phyloP scores from a whole-genome alignment of 139 green algal species.

The Desmodesmus armatus region DNA sequence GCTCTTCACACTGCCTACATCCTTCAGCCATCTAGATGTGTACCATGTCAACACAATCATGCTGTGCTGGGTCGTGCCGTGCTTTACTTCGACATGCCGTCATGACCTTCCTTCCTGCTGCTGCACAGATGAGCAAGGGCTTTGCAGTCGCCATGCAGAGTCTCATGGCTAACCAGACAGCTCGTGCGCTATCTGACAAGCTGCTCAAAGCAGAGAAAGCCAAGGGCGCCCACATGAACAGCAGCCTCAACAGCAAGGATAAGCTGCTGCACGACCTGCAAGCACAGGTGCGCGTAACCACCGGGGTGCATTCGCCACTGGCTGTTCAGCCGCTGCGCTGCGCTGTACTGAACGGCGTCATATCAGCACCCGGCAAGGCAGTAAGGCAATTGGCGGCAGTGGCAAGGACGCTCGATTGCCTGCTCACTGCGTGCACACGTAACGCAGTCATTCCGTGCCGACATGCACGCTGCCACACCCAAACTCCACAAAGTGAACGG shows the following conservation, averaged over 20 bases:
- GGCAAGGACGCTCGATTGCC: not conserved
- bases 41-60: too few relatives aligned
- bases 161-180: conserved; percentile 29
- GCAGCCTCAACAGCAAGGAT: conserved; percentile 37
- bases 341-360: too few relatives aligned
- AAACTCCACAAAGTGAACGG: too few relatives aligned
- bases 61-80: too few relatives aligned
- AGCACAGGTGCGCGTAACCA: conserved; percentile 8
- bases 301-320: not conserved
- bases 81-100: too few relatives aligned
- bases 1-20: too few relatives aligned
- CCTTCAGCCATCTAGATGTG: too few relatives aligned
- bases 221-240: not conserved
- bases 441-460: too few relatives aligned
- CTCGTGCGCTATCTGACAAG: not conserved
- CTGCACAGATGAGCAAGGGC: conserved; percentile 32
- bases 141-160: conserved; percentile 28
- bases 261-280: conserved; percentile 14
- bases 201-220: conserved; percentile 14
- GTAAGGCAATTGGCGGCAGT: too few relatives aligned
- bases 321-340: not conserved
- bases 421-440: not conserved
- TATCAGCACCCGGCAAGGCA: too few relatives aligned
- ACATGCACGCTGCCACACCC: too few relatives aligned
- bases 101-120: too few relatives aligned